Evolutionary conservation across 2,329 filamentous ascomycete species (phyloP).

Genomic region (Sarocladiaceae sp.): DNA sequence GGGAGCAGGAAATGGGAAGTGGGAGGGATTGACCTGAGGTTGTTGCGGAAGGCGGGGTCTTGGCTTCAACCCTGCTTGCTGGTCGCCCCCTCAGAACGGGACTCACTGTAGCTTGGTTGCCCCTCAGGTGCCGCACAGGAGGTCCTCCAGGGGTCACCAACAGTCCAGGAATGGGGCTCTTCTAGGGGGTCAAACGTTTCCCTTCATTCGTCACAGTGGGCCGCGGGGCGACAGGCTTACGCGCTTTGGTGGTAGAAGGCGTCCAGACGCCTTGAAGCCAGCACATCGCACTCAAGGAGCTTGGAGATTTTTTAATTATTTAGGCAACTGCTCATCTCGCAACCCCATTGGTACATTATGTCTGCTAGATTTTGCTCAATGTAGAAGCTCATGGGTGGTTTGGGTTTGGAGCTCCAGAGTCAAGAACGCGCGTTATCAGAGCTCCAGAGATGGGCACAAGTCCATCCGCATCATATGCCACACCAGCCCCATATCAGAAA

Average conservation of each 20-base stretch:
- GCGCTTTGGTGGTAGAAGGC: not conserved
- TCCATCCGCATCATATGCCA: too few relatives aligned
- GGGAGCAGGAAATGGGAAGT: slow-evolving; percentile 6
- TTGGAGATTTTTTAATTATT: too few relatives aligned
- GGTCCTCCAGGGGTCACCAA: not conserved
- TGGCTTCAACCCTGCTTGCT: not conserved
- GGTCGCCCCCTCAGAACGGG: not conserved
- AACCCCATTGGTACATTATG: not conserved
- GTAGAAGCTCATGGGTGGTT: too few relatives aligned
- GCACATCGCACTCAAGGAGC: not conserved
- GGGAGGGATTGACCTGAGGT: slow-evolving; percentile 7
- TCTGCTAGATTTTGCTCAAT: too few relatives aligned
- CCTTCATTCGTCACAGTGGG: slow-evolving; percentile 2
- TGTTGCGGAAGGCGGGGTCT: slow-evolving; percentile 9
- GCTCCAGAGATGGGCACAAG: too few relatives aligned
- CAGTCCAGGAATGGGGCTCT: too few relatives aligned
- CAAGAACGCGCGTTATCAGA: too few relatives aligned
- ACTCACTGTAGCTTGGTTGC: not conserved
- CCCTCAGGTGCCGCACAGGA: not conserved
- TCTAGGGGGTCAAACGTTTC: too few relatives aligned
- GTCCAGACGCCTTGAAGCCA: slow-evolving; percentile 1
- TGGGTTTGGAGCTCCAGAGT: too few relatives aligned
- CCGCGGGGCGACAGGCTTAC: slow-evolving; percentile 1
- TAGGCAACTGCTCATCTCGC: not conserved
- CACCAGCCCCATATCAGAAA: too few relatives aligned